phyloP scores from a whole-genome alignment of 2,329 filamentous ascomycete genomes.

The Sclerotinia nivalis region DNA sequence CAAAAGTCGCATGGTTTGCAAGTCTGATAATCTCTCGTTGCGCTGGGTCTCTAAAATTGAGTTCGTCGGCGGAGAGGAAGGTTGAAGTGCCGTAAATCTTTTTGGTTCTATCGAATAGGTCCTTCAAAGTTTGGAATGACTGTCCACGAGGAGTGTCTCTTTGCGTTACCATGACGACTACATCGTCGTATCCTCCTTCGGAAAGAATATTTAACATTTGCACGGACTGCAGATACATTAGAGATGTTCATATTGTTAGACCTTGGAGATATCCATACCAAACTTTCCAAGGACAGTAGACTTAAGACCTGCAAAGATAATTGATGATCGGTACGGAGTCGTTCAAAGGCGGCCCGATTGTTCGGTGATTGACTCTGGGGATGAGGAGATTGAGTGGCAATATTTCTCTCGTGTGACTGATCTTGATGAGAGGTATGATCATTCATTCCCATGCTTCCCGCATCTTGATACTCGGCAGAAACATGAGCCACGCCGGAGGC shows the following conservation, averaged over 20 bases:
- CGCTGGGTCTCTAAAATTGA: slow-evolving; percentile 51
- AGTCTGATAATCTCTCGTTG: slow-evolving; percentile 62
- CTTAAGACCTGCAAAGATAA: slow-evolving; percentile 55
- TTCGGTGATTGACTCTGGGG: neutral
- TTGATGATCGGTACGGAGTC: slow-evolving; percentile 34
- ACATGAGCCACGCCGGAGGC: slow-evolving; percentile 12
- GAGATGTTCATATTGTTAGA: neutral
- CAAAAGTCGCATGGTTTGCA: slow-evolving; percentile 65
- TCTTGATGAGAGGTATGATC: neutral
- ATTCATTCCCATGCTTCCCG: slow-evolving; percentile 8
- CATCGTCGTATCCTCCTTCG: slow-evolving; percentile 56
- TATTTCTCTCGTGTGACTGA: neutral
- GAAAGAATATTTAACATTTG: slow-evolving; percentile 60
- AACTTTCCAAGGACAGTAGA: slow-evolving; percentile 60
- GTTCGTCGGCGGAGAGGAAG: slow-evolving; percentile 55
- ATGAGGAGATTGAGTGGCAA: neutral
- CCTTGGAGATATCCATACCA: slow-evolving; percentile 46
- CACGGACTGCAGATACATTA: slow-evolving; percentile 48
- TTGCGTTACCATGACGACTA: slow-evolving; percentile 57
- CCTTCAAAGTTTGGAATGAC: slow-evolving; percentile 62
- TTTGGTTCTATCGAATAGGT: slow-evolving; percentile 63
- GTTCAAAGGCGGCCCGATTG: neutral
- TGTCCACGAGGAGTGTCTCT: slow-evolving; percentile 58
- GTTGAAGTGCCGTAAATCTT: slow-evolving; percentile 55
- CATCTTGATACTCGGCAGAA: slow-evolving; percentile 4